A percentile compares a stretch with the other conserved stretches of the same genome.
These are phyloP conservation scores for Bretschneidera sinensis DNA, from an alignment of 345 rosid species.

Conservation along the genomic window DNA sequence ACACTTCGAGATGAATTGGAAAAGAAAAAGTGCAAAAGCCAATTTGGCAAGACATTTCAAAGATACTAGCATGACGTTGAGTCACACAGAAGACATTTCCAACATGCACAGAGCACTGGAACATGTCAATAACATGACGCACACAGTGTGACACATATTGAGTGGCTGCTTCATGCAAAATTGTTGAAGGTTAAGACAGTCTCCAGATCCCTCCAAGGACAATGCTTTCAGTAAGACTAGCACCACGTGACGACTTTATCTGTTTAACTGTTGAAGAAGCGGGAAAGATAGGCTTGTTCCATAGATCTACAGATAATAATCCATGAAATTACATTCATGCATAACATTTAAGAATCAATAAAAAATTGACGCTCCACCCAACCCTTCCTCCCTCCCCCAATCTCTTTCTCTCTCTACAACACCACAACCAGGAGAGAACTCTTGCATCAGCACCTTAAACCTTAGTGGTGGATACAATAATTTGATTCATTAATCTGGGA, in stretches of 20 bases:
- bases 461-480: background rate
- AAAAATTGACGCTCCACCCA: background rate
- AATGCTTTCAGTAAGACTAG: too few species aligned
- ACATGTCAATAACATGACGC: too few species aligned
- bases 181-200: background rate
- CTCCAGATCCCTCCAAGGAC: background rate
- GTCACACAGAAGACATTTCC: too few species aligned
- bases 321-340: background rate
- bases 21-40: too few species aligned
- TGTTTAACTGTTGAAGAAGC: background rate
- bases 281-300: background rate
- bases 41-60: too few species aligned
- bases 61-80: too few species aligned
- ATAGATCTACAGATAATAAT: background rate
- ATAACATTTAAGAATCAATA: background rate
- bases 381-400: too few species aligned
- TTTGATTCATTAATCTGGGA: background rate
- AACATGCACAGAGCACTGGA: background rate
- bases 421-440: background rate
- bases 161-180: too few species aligned
- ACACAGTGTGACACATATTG: too few species aligned
- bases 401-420: background rate
- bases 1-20: background rate
- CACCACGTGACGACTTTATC: background rate
- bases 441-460: background rate